Evolutionary conservation across 371 early-diverging fungal species (phyloP).

Genomic region (Dichotomocladium elegans): DNA sequence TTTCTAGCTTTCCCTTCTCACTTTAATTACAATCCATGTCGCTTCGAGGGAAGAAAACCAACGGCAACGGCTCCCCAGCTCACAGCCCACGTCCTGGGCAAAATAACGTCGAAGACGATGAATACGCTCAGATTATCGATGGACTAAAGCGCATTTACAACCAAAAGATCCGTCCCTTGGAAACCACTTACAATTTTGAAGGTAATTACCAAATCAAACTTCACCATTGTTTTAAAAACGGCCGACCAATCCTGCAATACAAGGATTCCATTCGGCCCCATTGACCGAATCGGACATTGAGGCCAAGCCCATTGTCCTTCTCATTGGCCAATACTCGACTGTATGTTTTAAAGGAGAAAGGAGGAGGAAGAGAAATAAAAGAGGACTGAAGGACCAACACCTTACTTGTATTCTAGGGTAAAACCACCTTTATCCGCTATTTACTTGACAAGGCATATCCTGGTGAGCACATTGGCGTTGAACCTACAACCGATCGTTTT

Average conservation of each 20-base stretch:
- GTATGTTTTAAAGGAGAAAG: constrained; percentile 22
- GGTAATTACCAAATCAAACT: constrained; percentile 15
- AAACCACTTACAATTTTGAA: constrained; percentile 77
- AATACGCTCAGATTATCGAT: constrained; percentile 61
- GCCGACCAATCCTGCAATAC: not conserved
- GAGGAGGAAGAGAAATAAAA: not conserved
- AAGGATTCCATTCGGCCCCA: constrained; percentile 72
- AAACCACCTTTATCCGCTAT: constrained; percentile 83
- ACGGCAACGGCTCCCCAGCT: constrained; percentile 11
- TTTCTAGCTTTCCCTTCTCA: no score
- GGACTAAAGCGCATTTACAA: constrained; percentile 67
- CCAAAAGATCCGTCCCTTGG: constrained; percentile 70
- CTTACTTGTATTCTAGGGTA: constrained; percentile 50
- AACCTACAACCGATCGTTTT: constrained; percentile 85
- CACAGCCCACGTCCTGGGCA: not conserved
- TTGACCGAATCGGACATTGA: constrained; percentile 77
- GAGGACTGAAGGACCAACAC: no score
- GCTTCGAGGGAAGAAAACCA: constrained; percentile 5
- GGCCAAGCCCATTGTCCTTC: constrained; percentile 82
- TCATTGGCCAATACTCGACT: constrained; percentile 85
- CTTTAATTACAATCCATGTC: no score
- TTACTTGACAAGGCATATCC: constrained; percentile 82
- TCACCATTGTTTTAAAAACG: not conserved
- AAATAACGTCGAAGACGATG: constrained; percentile 23
- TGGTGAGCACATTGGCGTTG: constrained; percentile 86